phyloP scores from a whole-genome alignment of 306 rosid species.

The Oemleria cerasiformis region DNA sequence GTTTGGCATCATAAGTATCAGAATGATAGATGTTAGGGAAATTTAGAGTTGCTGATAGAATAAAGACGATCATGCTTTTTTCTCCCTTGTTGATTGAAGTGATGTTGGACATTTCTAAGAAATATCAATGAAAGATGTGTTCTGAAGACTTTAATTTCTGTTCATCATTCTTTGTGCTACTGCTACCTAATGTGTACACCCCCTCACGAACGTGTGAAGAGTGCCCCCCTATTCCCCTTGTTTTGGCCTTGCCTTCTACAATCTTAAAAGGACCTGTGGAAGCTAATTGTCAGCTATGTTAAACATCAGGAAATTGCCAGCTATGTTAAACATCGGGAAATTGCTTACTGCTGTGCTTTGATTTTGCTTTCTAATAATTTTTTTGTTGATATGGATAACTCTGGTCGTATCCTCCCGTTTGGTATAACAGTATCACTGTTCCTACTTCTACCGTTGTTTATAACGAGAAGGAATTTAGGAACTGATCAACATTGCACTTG shows the following conservation, averaged over 20 bases:
- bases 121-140: neutral
- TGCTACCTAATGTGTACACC: neutral
- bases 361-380: slow-evolving; percentile 6
- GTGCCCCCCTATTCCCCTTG: neutral
- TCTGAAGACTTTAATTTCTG: neutral
- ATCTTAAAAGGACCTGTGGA: neutral
- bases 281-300: neutral
- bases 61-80: neutral
- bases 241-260: neutral
- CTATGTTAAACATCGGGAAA: neutral
- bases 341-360: neutral
- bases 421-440: neutral
- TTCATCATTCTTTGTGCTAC: neutral
- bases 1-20: neutral
- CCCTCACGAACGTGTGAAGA: neutral
- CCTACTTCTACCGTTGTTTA: neutral
- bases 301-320: neutral
- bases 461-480: neutral
- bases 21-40: neutral
- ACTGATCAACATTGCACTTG: neutral
- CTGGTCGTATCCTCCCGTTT: neutral
- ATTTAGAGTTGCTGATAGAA: neutral
- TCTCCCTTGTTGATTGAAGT: neutral
- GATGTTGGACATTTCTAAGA: neutral
- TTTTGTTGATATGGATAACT: neutral